Percentiles rank a stretch among this genome's conserved stretches.
These are phyloP conservation scores for Lactifluus echinatus DNA, from an alignment of 768 basidiomycete genomes.

Conservation along the genomic window DNA sequence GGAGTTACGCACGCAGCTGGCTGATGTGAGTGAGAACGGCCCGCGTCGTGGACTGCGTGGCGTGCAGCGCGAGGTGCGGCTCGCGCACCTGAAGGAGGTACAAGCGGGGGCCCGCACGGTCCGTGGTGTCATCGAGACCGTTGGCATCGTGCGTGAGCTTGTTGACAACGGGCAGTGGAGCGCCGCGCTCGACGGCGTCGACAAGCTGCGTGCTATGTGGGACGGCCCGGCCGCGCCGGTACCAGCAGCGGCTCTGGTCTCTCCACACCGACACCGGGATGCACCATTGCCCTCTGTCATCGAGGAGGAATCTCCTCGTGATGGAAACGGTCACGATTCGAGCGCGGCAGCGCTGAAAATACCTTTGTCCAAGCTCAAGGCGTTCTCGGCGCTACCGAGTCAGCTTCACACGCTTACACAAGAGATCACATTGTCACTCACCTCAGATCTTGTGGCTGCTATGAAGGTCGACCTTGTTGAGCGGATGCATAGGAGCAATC, in stretches of 20 bases:
- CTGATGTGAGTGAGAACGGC: conserved; percentile 65
- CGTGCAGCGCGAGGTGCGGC: conserved; percentile 53
- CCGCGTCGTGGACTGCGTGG: conserved; percentile 76
- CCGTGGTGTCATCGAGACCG: conserved; percentile 67
- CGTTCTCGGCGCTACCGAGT: conserved; percentile 67
- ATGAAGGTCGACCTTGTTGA: conserved; percentile 58
- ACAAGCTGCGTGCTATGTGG: conserved; percentile 58
- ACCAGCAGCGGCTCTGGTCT: neutral
- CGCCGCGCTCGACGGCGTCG: conserved; percentile 69
- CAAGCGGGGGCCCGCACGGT: conserved; percentile 56
- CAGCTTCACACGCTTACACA: conserved; percentile 64
- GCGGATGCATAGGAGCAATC: conserved; percentile 29
- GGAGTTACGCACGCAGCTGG: conserved; percentile 60
- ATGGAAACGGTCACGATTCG: conserved; percentile 8
- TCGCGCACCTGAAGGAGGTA: conserved; percentile 52
- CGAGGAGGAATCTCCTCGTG: conserved; percentile 24
- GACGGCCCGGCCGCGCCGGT: conserved; percentile 19
- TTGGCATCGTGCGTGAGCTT: conserved; percentile 57
- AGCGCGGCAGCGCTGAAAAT: conserved; percentile 24
- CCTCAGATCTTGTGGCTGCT: conserved; percentile 66
- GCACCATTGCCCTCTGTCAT: conserved; percentile 26
- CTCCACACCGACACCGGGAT: neutral
- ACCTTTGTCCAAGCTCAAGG: conserved; percentile 57
- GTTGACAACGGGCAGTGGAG: conserved; percentile 86
- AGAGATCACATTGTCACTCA: conserved; percentile 69